These are phyloP conservation scores for Dispira simplex DNA, from an alignment of 192 early-diverging fungal genomes.

Conservation along the genomic window DNA sequence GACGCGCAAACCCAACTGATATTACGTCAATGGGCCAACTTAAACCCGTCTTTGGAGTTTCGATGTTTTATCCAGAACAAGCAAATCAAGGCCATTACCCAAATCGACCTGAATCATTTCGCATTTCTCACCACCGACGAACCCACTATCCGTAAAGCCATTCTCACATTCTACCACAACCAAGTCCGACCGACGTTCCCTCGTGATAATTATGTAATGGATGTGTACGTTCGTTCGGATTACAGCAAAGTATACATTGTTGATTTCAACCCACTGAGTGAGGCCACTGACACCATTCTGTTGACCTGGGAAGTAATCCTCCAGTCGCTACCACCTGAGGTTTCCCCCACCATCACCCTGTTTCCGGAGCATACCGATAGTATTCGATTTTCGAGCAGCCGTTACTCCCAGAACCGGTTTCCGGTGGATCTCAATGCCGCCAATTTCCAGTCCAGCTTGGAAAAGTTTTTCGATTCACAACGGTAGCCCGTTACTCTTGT, in stretches of 20 bases:
- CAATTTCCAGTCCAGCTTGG: conserved; percentile 17
- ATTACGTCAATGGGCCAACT: conserved; percentile 79
- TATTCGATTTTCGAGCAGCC: conserved; percentile 20
- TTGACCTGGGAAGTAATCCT: conserved; percentile 62
- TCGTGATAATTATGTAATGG: conserved; percentile 64
- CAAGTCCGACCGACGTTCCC: conserved; percentile 46
- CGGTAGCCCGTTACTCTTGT: no score
- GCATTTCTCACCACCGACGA: conserved; percentile 48
- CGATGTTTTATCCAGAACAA: conserved; percentile 76
- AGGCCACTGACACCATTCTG: conserved; percentile 65
- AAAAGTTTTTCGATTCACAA: conserved; percentile 11
- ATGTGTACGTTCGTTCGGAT: conserved; percentile 64
- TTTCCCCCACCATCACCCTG: conserved; percentile 1
- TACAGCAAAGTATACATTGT: conserved; percentile 53
- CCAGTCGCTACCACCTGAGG: background rate
- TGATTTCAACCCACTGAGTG: conserved; percentile 83
- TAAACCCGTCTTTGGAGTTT: conserved; percentile 88
- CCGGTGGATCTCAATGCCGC: conserved; percentile 23
- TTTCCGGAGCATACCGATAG: conserved; percentile 23
- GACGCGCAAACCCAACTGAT: conserved; percentile 42
- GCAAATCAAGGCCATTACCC: conserved; percentile 62
- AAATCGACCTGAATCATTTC: conserved; percentile 80
- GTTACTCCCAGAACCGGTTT: conserved; percentile 24
- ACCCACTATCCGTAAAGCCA: conserved; percentile 35
- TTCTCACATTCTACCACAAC: conserved; percentile 48